Evolutionary conservation across 768 basidiomycete genomes (phyloP).

Genomic region (Melanogaster broomeanus): DNA sequence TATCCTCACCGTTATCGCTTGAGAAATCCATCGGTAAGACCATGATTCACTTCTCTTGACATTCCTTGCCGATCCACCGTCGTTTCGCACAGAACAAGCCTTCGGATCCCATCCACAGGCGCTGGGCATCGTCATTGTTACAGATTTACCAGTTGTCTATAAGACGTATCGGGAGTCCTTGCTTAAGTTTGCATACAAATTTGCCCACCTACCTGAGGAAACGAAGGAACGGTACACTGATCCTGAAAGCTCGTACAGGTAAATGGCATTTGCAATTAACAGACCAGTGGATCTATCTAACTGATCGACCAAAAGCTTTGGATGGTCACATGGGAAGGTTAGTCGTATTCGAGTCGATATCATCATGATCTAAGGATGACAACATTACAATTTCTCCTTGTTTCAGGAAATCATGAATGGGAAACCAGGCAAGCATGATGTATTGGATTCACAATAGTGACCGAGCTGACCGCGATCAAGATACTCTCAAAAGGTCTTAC

Average conservation of each 20-base stretch:
- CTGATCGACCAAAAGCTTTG: slow-evolving; percentile 56
- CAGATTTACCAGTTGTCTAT: slow-evolving; percentile 77
- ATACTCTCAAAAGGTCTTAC: slow-evolving; percentile 88
- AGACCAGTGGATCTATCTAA: neutral
- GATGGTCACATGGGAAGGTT: slow-evolving; percentile 98
- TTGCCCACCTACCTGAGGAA: slow-evolving; percentile 68
- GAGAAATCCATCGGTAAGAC: slow-evolving; percentile 60
- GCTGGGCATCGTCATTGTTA: slow-evolving; percentile 80
- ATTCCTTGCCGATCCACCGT: neutral
- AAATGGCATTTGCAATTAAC: slow-evolving; percentile 15
- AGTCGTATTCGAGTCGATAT: slow-evolving; percentile 8
- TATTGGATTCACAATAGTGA: neutral
- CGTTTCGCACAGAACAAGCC: slow-evolving; percentile 55
- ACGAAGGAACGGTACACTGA: slow-evolving; percentile 76
- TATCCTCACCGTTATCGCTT: slow-evolving; percentile 54
- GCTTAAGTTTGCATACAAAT: slow-evolving; percentile 72
- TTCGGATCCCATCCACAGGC: slow-evolving; percentile 80
- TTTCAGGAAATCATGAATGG: slow-evolving; percentile 94
- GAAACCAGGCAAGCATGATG: slow-evolving; percentile 57
- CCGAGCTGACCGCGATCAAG: slow-evolving; percentile 37
- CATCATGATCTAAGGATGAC: neutral
- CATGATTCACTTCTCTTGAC: neutral
- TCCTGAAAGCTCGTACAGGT: slow-evolving; percentile 75
- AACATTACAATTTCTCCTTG: neutral
- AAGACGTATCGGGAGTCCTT: slow-evolving; percentile 63